Evolutionary conservation across 2,329 filamentous ascomycete genomes (phyloP), one percentile per base, ranked within the genome.

Genomic region (Geosmithia morbida): DNA sequence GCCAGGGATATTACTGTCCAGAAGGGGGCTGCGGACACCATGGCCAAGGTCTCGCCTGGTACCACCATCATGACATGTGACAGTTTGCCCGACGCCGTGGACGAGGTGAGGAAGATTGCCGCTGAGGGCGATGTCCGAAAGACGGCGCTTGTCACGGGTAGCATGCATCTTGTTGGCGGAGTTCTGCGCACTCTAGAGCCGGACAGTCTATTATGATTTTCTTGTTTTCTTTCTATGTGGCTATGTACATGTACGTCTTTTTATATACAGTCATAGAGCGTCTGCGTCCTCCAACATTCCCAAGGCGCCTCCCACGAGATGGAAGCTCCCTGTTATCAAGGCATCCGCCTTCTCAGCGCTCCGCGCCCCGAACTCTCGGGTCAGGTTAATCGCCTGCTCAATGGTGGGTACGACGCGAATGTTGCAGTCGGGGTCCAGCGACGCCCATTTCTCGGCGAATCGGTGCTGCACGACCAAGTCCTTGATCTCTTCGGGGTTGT

Each of bases 121-220:
- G 45, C 33, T 48, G 61, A 62, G 57, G 51, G 40, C 50, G 50
- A 46, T 54, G 60, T 2, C 70, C 70, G 45, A 69, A 79, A 55
- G 16, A 76, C 79, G 59, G 77, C 82, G 0, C 66, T 95, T 48
- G 81, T 87, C 10, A 94, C 88, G 14, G 88, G 88, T 2, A 94
- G 87, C 60, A 66, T 94, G 57, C 84, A 94, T 68, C 71, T 95
- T 40, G 87, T 89, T 1, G 87, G 88, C 7, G 85, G 84, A 11
- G 69, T 88, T 43, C 67, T 94, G 46, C 81, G 85, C 60, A 79
- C 85, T 1, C 62, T 94, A 49, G 86, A 71, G 55, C 68, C 69
- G 8, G 63, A 65, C 13, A 55, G 55, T 48, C 55, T 63, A 52
- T 56, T 62, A 41, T 69, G 47, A 39, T 11, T 29, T 22, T 44